Evolutionary conservation across 2,329 filamentous ascomycete genomes (phyloP).

Genomic region (Botrytis sinoallii): DNA sequence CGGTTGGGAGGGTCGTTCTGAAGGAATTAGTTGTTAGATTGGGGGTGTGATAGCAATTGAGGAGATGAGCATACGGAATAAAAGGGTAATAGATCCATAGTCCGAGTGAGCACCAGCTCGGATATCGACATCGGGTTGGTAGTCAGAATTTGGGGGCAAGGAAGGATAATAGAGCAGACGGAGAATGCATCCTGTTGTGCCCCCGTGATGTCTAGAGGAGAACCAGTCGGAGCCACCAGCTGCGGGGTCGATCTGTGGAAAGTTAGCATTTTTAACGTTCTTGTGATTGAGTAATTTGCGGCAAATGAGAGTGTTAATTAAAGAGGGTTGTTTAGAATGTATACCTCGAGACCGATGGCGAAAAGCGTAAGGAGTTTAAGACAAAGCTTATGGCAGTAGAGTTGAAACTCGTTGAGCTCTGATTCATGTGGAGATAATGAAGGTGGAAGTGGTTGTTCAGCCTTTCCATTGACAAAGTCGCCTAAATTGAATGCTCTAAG

Average conservation of each 20-base stretch:
- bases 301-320: neutral
- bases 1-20: slow-evolving; percentile 70
- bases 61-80: slow-evolving; percentile 57
- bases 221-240: slow-evolving; percentile 44
- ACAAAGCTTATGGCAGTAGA: slow-evolving; percentile 70
- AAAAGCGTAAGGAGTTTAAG: slow-evolving; percentile 72
- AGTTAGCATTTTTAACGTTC: neutral
- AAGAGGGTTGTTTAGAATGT: neutral
- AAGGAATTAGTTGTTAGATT: neutral
- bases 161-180: slow-evolving; percentile 71
- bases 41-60: neutral
- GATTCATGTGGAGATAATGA: slow-evolving; percentile 58
- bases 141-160: slow-evolving; percentile 43
- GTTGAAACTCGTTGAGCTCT: slow-evolving; percentile 64
- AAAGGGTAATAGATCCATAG: slow-evolving; percentile 64
- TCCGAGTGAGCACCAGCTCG: slow-evolving; percentile 91
- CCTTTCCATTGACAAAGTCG: slow-evolving; percentile 63
- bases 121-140: slow-evolving; percentile 58
- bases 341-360: slow-evolving; percentile 68
- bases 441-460: slow-evolving; percentile 73
- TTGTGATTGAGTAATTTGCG: neutral
- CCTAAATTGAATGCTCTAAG: slow-evolving; percentile 87
- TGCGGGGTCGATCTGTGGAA: slow-evolving; percentile 29
- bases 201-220: slow-evolving; percentile 56
- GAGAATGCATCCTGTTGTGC: slow-evolving; percentile 47